Evolutionary conservation across 495 filamentous ascomycete genomes (phyloP).

Genomic region (Achaetomiella virescens): DNA sequence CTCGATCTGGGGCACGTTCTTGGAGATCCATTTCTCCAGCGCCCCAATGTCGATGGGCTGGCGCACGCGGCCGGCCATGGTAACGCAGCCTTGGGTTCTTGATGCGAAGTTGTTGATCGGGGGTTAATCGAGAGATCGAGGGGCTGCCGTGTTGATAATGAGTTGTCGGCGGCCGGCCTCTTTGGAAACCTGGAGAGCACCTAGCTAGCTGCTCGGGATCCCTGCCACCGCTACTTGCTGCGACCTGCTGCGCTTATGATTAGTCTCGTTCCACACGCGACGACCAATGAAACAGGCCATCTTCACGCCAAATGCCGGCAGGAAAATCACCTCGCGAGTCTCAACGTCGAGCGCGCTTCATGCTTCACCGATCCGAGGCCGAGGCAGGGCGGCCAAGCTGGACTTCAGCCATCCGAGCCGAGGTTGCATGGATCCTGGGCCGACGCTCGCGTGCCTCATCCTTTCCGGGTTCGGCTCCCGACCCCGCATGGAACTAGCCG

Average conservation of each 20-base stretch:
- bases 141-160: constrained; percentile 4
- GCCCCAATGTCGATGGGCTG: constrained; percentile 78
- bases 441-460: background rate
- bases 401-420: constrained; percentile 7
- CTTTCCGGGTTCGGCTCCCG: background rate
- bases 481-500: background rate
- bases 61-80: constrained; percentile 82
- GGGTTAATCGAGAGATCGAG: background rate
- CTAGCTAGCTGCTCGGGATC: background rate
- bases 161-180: constrained; percentile 4
- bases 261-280: constrained; percentile 10
- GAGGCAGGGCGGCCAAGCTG: constrained; percentile 5
- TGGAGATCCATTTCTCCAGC: constrained; percentile 69
- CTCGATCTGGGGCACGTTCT: constrained; percentile 72
- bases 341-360: background rate
- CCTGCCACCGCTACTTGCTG: constrained; percentile 21
- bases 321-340: background rate
- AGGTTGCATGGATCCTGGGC: constrained; percentile 14
- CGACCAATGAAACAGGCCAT: constrained; percentile 12
- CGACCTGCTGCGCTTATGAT: background rate
- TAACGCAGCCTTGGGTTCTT: background rate
- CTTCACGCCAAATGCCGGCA: constrained; percentile 2
- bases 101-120: background rate
- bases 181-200: background rate
- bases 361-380: constrained; percentile 1